Percentiles rank a stretch among this genome's conserved stretches.
phyloP scores from a whole-genome alignment of 2,329 filamentous ascomycete genomes.

The Colletotrichum tamarilloi region DNA sequence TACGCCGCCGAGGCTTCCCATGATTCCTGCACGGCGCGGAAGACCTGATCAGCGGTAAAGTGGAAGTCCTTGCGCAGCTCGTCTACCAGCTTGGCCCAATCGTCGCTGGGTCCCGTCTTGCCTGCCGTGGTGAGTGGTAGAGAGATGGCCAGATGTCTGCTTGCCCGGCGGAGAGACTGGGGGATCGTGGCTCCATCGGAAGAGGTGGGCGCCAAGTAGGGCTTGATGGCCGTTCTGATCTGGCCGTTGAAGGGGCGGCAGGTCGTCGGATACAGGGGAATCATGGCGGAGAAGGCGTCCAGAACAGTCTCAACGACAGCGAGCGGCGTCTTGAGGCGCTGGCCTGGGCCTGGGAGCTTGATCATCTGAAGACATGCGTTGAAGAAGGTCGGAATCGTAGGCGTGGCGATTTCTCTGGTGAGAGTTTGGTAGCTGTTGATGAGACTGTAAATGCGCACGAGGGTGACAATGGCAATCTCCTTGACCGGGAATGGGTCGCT shows the following conservation, averaged over 20 bases:
- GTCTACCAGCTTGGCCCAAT: conserved; percentile 79
- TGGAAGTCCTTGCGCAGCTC: conserved; percentile 74
- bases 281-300: conserved; percentile 75
- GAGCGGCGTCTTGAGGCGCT: conserved; percentile 52
- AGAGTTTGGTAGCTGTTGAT: conserved; percentile 86
- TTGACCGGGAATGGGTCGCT: conserved; percentile 81
- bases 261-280: conserved; percentile 85
- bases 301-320: conserved; percentile 75
- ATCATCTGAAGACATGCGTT: conserved; percentile 77
- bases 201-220: conserved; percentile 73
- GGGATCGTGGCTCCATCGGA: conserved; percentile 62
- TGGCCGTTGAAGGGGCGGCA: conserved; percentile 81
- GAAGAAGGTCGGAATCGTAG: conserved; percentile 80
- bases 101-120: conserved; percentile 80
- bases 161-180: conserved; percentile 63
- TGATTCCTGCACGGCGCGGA: conserved; percentile 83
- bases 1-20: conserved; percentile 77
- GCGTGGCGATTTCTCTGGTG: conserved; percentile 87
- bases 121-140: conserved; percentile 85
- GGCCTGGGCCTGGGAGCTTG: conserved; percentile 55
- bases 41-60: conserved; percentile 77
- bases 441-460: conserved; percentile 86
- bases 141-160: conserved; percentile 75
- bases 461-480: conserved; percentile 78
- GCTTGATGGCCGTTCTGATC: conserved; percentile 69